Conservation (phyloP, 495 filamentous ascomycete species). For the Aspergillus biplanus region DNA sequence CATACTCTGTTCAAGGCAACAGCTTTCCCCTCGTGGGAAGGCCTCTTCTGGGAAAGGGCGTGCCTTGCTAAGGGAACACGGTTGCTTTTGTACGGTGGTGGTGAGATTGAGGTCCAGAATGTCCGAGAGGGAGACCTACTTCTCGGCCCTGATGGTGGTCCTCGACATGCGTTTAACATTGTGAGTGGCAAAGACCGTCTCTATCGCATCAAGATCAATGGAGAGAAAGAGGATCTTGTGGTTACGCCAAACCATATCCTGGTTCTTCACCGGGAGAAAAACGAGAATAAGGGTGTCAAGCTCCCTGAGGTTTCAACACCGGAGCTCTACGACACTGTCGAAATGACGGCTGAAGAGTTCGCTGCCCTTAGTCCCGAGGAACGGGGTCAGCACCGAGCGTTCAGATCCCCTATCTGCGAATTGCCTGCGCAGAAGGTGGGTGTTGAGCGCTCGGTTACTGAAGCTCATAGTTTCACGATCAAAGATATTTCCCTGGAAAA, state of each 20-base stretch:
- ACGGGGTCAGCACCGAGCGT: constrained; percentile 30
- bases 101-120: constrained; percentile 48
- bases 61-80: constrained; percentile 48
- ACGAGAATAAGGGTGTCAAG: neutral
- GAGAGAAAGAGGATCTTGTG: constrained; percentile 47
- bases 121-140: constrained; percentile 52
- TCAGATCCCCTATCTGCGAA: constrained; percentile 29
- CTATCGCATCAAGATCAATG: constrained; percentile 44
- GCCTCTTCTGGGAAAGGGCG: constrained; percentile 96
- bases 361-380: constrained; percentile 37
- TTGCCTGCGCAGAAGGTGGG: constrained; percentile 14
- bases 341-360: constrained; percentile 48
- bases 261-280: constrained; percentile 43
- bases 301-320: constrained; percentile 18
- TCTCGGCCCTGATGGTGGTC: constrained; percentile 48
- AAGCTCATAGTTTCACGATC: constrained; percentile 37
- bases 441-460: constrained; percentile 12
- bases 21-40: constrained; percentile 98
- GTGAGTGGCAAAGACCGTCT: constrained; percentile 50
- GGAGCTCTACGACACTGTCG: constrained; percentile 38
- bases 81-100: constrained; percentile 44
- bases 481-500: constrained; percentile 45
- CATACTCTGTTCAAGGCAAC: constrained; percentile 99
- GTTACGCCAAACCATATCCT: constrained; percentile 54
- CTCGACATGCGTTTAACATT: constrained; percentile 53